Evolutionary conservation across 768 basidiomycete genomes (phyloP).

Genomic region (Hypsizygus marmoreus): DNA sequence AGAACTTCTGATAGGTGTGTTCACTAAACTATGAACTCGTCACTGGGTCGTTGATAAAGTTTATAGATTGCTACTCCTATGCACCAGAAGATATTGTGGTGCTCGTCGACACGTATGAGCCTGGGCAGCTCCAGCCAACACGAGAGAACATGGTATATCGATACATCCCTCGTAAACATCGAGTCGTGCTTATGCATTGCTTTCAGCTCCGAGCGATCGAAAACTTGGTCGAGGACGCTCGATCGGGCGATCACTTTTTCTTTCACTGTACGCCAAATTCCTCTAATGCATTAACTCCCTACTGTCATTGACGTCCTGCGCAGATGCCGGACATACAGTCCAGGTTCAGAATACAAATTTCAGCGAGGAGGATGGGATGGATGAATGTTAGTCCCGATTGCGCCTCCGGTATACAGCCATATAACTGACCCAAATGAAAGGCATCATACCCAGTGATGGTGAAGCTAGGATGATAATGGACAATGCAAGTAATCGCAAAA

Average conservation of each 20-base stretch:
- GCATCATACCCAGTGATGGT: slow-evolving; percentile 41
- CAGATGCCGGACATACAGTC: slow-evolving; percentile 52
- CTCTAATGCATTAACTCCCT: not conserved
- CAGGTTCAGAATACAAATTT: slow-evolving; percentile 45
- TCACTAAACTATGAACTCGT: not conserved
- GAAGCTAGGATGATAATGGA: slow-evolving; percentile 35
- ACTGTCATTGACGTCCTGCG: not conserved
- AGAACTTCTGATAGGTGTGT: slow-evolving; percentile 37
- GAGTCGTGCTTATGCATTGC: not conserved
- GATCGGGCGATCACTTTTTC: slow-evolving; percentile 52
- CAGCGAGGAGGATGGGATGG: slow-evolving; percentile 51
- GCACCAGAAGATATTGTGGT: slow-evolving; percentile 38
- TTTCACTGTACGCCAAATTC: slow-evolving; percentile 50
- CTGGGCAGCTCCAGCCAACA: slow-evolving; percentile 38
- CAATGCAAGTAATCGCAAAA: slow-evolving; percentile 27
- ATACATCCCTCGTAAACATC: not conserved
- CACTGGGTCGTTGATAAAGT: slow-evolving; percentile 6
- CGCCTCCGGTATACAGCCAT: not conserved
- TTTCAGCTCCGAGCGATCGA: slow-evolving; percentile 43
- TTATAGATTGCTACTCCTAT: slow-evolving; percentile 41
- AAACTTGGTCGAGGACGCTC: slow-evolving; percentile 43
- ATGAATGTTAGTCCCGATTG: slow-evolving; percentile 44
- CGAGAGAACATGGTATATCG: slow-evolving; percentile 47
- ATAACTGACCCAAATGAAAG: slow-evolving; percentile 19
- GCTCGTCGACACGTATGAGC: slow-evolving; percentile 42